phyloP scores from a whole-genome alignment of 306 rosid species.

The Calophaca sinica region DNA sequence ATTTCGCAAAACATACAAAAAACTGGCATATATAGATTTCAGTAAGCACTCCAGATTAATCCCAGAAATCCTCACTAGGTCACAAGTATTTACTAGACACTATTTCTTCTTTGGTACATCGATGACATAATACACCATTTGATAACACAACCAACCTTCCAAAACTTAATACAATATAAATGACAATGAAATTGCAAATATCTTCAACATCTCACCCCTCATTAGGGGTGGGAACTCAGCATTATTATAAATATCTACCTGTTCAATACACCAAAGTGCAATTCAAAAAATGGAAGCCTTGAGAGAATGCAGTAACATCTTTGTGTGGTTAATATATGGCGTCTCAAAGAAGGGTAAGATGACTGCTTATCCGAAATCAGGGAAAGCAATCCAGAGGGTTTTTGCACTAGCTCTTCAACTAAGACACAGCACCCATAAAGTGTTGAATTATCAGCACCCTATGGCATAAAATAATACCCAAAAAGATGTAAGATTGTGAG shows the following conservation, averaged over 20 bases:
- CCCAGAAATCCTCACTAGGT: conserved; percentile 9
- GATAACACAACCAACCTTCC: conserved; percentile 27
- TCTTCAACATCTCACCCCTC: conserved; percentile 23
- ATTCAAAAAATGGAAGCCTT: conserved; percentile 88
- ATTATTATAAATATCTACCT: conserved; percentile 58
- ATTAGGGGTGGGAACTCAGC: conserved; percentile 26
- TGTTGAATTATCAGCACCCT: conserved; percentile 98
- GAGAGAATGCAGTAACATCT: conserved; percentile 98
- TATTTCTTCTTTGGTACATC: conserved; percentile 22
- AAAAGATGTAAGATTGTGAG: background rate
- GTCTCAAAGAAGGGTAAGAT: conserved; percentile 70
- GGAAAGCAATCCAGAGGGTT: conserved; percentile 88
- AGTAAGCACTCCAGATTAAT: conserved; percentile 15
- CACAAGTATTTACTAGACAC: conserved; percentile 20
- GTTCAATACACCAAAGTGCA: conserved; percentile 93
- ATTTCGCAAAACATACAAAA: conserved; percentile 33
- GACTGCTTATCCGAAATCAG: conserved; percentile 67
- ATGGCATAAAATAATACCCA: conserved; percentile 24
- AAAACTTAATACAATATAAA: conserved; percentile 21
- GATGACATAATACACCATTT: conserved; percentile 25
- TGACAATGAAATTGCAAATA: conserved; percentile 33
- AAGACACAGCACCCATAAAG: conserved; percentile 96
- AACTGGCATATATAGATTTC: conserved; percentile 35
- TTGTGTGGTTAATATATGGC: conserved; percentile 79
- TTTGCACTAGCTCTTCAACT: conserved; percentile 94